Base-by-base conservation (phyloP, 1,139 yeast species). In the Geotrichum siamense region DNA sequence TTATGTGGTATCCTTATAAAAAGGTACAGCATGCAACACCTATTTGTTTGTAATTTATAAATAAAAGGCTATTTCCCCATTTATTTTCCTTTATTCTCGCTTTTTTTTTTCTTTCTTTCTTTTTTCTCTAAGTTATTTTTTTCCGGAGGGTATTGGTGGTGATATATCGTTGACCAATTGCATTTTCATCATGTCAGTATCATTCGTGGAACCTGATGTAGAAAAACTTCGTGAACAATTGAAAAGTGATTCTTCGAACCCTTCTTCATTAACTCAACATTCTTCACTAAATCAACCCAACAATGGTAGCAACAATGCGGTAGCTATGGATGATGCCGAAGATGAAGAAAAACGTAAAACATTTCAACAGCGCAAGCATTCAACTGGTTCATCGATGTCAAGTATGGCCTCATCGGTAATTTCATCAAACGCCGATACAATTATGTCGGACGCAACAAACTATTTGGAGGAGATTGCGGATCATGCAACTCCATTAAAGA, bases 101-200 rank as follows among this genome's bases (percentile, higher is more conserved):
- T n/a, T n/a, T n/a, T n/a, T n/a, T n/a, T n/a, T n/a, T n/a, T n/a
- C n/a, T n/a, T n/a, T n/a, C n/a, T n/a, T n/a, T n/a, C n/a, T n/a
- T n/a, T n/a, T n/a, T n/a, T n/a, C 27, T 25, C 27, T 8, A 12
- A 25, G 27, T 25, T 8, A 25, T n/a, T n/a, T n/a, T n/a, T n/a
- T n/a, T n/a, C n/a, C n/a, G n/a, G n/a, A n/a, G n/a, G n/a, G n/a
- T n/a, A n/a, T n/a, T n/a, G n/a, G n/a, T n/a, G n/a, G n/a, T n/a
- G n/a, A n/a, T n/a, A n/a, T n/a, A n/a, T n/a, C n/a, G n/a, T n/a
- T n/a, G n/a, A n/a, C n/a, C n/a, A n/a, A n/a, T n/a, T n/a, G n/a
- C n/a, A n/a, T n/a, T n/a, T n/a, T n/a, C n/a, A n/a, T n/a, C n/a
- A 43, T 43, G 46, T 43, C 46, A 10, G 43, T 43, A 13, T 43